Evolutionary conservation across 495 filamentous ascomycete species (phyloP).

Genomic region (Rhypophila decipiens): DNA sequence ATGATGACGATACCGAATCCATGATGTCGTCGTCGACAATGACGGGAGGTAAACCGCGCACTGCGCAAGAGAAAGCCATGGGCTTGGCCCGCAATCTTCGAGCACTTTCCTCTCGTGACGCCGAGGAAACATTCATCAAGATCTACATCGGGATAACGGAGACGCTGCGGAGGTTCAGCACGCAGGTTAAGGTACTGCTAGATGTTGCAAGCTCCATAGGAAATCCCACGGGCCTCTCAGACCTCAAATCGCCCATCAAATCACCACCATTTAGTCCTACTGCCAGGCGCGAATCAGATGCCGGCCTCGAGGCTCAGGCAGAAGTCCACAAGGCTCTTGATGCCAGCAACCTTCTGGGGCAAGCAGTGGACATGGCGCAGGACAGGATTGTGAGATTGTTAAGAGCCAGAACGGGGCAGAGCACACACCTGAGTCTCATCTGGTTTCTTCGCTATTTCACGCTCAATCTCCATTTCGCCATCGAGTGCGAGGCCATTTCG

Average conservation of each 20-base stretch:
- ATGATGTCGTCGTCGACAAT: constrained; percentile 82
- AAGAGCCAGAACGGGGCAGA: constrained; percentile 85
- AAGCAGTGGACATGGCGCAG: constrained; percentile 88
- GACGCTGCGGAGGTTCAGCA: constrained; percentile 72
- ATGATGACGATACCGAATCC: constrained; percentile 88
- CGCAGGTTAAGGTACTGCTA: constrained; percentile 91
- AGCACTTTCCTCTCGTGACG: constrained; percentile 73
- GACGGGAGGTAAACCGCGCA: constrained; percentile 58
- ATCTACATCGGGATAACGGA: constrained; percentile 87
- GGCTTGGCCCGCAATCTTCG: constrained; percentile 88
- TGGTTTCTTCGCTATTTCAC: constrained; percentile 88
- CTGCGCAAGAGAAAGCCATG: constrained; percentile 81
- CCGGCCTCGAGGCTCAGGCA: constrained; percentile 53
- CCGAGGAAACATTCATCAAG: constrained; percentile 74
- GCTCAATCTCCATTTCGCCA: constrained; percentile 87
- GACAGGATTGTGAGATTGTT: constrained; percentile 88
- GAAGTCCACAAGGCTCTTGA: constrained; percentile 81
- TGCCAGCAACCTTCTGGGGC: constrained; percentile 87
- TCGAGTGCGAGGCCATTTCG: constrained; percentile 94
- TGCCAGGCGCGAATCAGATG: constrained; percentile 14
- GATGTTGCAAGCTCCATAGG: constrained; percentile 82
- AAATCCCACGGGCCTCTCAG: constrained; percentile 20
- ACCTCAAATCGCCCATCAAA: constrained; percentile 40
- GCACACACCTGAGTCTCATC: constrained; percentile 59
- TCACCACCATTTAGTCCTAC: constrained; percentile 47